These are phyloP conservation scores for Protomyces gravidus DNA, from an alignment of 1,139 yeast genomes.

Conservation along the genomic window DNA sequence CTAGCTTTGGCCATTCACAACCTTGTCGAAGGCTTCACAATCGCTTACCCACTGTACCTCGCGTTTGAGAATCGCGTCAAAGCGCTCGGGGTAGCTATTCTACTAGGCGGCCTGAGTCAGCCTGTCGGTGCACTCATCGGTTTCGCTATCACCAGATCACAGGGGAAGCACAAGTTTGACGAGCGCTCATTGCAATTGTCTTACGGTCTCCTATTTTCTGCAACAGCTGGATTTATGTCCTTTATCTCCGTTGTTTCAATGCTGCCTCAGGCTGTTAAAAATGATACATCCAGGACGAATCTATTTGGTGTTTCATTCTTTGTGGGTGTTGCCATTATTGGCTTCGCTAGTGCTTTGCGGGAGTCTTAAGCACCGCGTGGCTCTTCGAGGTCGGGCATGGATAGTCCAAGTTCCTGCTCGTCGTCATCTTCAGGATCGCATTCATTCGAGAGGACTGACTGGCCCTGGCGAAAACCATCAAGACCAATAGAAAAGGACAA, in stretches of 20 bases:
- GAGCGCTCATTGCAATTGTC: slow-evolving; percentile 34
- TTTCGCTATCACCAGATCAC: slow-evolving; percentile 39
- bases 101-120: slow-evolving; percentile 78
- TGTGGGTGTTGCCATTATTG: slow-evolving; percentile 23
- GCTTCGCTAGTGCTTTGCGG: neutral
- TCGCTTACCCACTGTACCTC: slow-evolving; percentile 83
- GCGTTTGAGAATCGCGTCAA: slow-evolving; percentile 59
- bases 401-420: neutral
- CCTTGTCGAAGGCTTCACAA: slow-evolving; percentile 90
- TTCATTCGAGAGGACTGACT: neutral
- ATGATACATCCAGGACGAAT: slow-evolving; percentile 8
- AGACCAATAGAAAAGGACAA: neutral
- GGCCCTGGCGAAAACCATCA: neutral
- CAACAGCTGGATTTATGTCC: slow-evolving; percentile 29
- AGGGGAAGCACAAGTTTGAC: slow-evolving; percentile 2
- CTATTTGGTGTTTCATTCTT: slow-evolving; percentile 20
- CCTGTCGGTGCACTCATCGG: slow-evolving; percentile 86
- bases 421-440: neutral
- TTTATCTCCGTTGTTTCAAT: slow-evolving; percentile 23
- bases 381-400: too few species aligned
- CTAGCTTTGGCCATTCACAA: slow-evolving; percentile 82
- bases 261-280: slow-evolving; percentile 28
- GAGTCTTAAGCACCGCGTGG: too few species aligned
- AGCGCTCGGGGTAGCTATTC: slow-evolving; percentile 62
- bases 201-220: slow-evolving; percentile 30